Base-by-base conservation (phyloP, 768 basidiomycete species). In the Mycena amicta region DNA sequence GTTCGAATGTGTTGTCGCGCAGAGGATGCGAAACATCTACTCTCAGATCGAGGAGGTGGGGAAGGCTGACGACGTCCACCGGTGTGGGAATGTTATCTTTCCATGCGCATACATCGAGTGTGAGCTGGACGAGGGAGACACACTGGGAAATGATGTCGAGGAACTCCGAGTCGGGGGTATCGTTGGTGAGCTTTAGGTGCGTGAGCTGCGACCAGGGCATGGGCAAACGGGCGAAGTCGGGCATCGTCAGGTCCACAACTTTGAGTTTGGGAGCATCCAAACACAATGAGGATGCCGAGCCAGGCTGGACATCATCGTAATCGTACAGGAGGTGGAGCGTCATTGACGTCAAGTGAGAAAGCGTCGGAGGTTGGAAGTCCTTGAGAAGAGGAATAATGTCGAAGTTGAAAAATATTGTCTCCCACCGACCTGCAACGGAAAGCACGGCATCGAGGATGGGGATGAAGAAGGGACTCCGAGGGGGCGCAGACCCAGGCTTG, bases 171-270 rank as follows among this genome's bases (percentile, higher is more conserved):
- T 8, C 8, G 8, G 52, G 55, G 2, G 22, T 33, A 1, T 4
- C 5, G 13, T 33, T 15, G 0, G 2, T 33, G 22, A 61, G 23
- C 8, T 15, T 8, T 8, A 57, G 5, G 0, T 18, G n/a, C 4
- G 45, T 52, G 39, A 61, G 55, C 13, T 61, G 55, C 27, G 56
- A 50, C 56, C 60, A 61, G 2, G 55, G 60, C 37, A n/a, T n/a
- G 54, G 47, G 2, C 13, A 40, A 13, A 57, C 25, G 18, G 25
- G 28, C 5, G 29, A 5, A 25, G 12, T 11, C 22, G 28, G 27
- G 27, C 22, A 43, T 47, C 22, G 37, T 45, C 13, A 26, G 15
- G 41, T 52, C 5, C 2, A 5, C 28, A 55, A 50, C 11, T 4
- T 0, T 5, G 52, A 20, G 1, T 13, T 5, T n/a, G n/a, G n/a